Percentiles rank a stretch among this genome's conserved stretches.
Conservation (phyloP, 768 basidiomycete species). For the Gymnopilus dilepis region DNA sequence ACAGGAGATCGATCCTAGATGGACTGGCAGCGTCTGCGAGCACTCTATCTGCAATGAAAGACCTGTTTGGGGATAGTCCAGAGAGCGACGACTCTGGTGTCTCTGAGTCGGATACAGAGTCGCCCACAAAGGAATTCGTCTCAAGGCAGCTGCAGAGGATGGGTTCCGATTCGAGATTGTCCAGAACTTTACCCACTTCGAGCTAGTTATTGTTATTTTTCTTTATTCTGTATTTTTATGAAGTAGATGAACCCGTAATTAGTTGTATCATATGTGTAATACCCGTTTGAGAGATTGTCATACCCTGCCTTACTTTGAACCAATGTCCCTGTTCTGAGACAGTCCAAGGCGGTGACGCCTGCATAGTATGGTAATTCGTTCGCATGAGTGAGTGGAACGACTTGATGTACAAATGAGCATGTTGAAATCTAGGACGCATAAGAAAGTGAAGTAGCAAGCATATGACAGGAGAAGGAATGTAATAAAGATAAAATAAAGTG, state of each 20-base stretch:
- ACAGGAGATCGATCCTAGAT: conserved; percentile 7
- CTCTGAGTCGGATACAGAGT: conserved; percentile 28
- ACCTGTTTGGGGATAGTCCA: conserved; percentile 23
- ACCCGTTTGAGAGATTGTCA: neutral
- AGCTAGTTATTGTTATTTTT: neutral
- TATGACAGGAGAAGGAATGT: neutral
- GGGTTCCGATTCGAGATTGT: conserved; percentile 7
- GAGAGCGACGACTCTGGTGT: conserved; percentile 32
- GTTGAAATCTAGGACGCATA: neutral
- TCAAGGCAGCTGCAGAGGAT: conserved; percentile 25
- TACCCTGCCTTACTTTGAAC: neutral
- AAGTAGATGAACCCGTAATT: neutral
- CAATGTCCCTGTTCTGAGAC: too few relatives aligned
- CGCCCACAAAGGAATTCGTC: conserved; percentile 32
- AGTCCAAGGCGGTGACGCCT: too few relatives aligned
- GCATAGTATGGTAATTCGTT: too few relatives aligned
- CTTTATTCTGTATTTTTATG: conserved; percentile 3
- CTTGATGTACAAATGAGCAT: neutral
- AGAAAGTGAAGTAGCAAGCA: neutral
- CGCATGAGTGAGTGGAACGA: too few relatives aligned
- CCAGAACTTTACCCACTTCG: neutral
- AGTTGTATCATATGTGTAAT: neutral
- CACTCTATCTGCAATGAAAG: conserved; percentile 10
- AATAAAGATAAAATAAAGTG: conserved; percentile 5
- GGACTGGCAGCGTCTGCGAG: conserved; percentile 1